Conservation (phyloP, 257 asterid species). For the Nicotiana obtusifolia region DNA sequence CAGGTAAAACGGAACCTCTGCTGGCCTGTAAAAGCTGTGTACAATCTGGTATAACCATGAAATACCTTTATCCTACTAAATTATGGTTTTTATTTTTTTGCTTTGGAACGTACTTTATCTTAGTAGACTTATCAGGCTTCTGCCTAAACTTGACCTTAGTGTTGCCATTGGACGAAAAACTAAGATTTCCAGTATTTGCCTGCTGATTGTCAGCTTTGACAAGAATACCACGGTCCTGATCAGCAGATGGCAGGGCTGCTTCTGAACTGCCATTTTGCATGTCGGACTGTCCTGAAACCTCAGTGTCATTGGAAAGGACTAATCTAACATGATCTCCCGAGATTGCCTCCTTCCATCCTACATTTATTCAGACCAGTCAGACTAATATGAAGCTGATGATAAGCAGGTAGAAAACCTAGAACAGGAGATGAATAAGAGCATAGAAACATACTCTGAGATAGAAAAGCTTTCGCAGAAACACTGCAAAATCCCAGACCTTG, state of each 20-base stretch:
- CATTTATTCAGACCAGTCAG: constrained; percentile 14
- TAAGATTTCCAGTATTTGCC: constrained; percentile 4
- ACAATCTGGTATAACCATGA: constrained; percentile 5
- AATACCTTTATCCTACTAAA: constrained; percentile 1
- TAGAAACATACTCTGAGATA: constrained; percentile 53
- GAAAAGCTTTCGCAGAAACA: constrained; percentile 57
- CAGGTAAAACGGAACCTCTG: constrained; percentile 54
- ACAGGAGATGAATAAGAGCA: not conserved
- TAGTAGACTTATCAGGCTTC: constrained; percentile 41
- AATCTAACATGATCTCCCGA: constrained; percentile 58
- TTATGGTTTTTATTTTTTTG: constrained; percentile 25
- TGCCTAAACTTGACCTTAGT: constrained; percentile 27
- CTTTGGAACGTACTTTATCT: constrained; percentile 52
- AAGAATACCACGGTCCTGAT: constrained; percentile 11
- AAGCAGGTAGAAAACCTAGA: not conserved
- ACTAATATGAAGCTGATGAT: not conserved
- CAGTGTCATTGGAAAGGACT: constrained; percentile 44
- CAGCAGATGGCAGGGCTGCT: constrained; percentile 21
- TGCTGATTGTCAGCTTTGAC: constrained; percentile 25
- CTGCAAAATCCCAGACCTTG: constrained; percentile 37
- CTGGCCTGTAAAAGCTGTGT: constrained; percentile 4
- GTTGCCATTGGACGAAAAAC: constrained; percentile 14
- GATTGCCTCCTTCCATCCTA: constrained; percentile 89
- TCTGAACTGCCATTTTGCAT: constrained; percentile 16
- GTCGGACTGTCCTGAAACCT: constrained; percentile 29